Conservation (phyloP, 257 asterid species). For the Lycium barbarum region DNA sequence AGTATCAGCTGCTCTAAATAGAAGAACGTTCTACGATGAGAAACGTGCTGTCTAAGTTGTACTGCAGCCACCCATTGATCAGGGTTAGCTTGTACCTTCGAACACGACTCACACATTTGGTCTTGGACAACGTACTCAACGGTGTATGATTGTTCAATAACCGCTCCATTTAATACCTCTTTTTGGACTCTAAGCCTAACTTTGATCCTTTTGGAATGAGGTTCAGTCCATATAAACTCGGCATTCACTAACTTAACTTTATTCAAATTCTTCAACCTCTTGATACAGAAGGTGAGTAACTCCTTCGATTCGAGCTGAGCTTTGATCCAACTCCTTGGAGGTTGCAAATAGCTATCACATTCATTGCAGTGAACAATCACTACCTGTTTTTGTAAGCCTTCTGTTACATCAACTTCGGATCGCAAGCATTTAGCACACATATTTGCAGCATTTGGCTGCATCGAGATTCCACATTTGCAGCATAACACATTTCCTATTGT, state of each 20-base stretch:
- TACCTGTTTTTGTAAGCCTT: not conserved
- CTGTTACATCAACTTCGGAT: conserved; percentile 24
- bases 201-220: conserved; percentile 27
- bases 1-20: conserved; percentile 66
- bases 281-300: conserved; percentile 20
- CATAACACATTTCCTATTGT: conserved; percentile 45
- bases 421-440: conserved; percentile 38
- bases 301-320: conserved; percentile 24
- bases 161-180: conserved; percentile 61
- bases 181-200: conserved; percentile 45
- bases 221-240: conserved; percentile 23
- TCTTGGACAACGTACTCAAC: conserved; percentile 58
- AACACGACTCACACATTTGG: conserved; percentile 62
- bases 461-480: conserved; percentile 52
- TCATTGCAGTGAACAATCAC: conserved; percentile 1
- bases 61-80: conserved; percentile 73
- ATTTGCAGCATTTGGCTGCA: conserved; percentile 49
- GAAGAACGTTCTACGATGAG: conserved; percentile 66
- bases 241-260: conserved; percentile 8
- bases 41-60: conserved; percentile 61
- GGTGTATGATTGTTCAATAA: conserved; percentile 51
- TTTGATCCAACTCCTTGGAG: conserved; percentile 27
- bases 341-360: conserved; percentile 24
- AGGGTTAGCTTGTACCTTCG: conserved; percentile 57
- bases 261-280: conserved; percentile 12